These are phyloP conservation scores for Aspergillus intermedius DNA, from an alignment of 2,329 filamentous ascomycete genomes.

Conservation along the genomic window DNA sequence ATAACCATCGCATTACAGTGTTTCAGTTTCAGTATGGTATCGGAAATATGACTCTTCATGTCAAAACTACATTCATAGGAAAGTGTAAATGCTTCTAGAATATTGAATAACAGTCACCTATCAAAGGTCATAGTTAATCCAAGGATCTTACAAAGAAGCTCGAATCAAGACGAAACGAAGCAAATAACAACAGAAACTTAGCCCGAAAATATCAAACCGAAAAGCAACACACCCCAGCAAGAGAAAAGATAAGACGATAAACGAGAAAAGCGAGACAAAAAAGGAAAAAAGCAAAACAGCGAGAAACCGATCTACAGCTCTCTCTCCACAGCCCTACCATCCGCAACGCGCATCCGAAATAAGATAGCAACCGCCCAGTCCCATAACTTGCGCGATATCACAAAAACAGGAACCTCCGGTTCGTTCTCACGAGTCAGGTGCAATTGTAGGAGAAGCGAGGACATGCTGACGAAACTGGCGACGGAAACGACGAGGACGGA, in stretches of 20 bases:
- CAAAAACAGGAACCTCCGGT: conserved; percentile 53
- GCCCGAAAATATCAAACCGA: neutral
- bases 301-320: neutral
- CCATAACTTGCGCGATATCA: conserved; percentile 40
- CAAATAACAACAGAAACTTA: too few relatives aligned
- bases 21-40: too few relatives aligned
- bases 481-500: conserved; percentile 72
- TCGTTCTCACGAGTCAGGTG: conserved; percentile 58
- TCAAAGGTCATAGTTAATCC: too few relatives aligned
- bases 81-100: too few relatives aligned
- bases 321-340: conserved; percentile 12
- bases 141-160: too few relatives aligned
- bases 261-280: neutral
- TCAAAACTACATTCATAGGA: too few relatives aligned
- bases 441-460: conserved; percentile 59
- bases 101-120: too few relatives aligned
- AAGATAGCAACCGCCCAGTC: conserved; percentile 31
- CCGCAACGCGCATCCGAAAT: conserved; percentile 28
- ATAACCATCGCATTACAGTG: too few relatives aligned
- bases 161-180: too few relatives aligned
- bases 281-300: neutral
- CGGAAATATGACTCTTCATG: too few relatives aligned
- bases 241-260: neutral
- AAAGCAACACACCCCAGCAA: neutral
- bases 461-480: conserved; percentile 70